Conservation (phyloP, 495 filamentous ascomycete species). For the Massariosphaeria phaeospora region DNA sequence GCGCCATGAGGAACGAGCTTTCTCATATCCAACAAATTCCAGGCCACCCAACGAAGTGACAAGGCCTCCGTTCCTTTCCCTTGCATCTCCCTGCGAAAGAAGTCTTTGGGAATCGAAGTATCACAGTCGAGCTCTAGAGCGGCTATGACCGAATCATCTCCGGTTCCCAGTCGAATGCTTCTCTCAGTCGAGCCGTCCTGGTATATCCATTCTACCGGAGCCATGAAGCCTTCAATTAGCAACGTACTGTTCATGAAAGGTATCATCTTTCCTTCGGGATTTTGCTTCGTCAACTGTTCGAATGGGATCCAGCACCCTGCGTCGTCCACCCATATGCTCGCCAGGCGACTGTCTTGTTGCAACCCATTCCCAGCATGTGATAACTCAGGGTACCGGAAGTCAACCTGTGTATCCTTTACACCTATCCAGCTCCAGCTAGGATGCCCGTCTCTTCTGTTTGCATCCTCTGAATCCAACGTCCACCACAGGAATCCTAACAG, state of each 20-base stretch:
- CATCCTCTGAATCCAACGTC: background rate
- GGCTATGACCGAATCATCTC: too few relatives aligned
- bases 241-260: background rate
- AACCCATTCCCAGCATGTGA: background rate
- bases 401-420: background rate
- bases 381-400: background rate
- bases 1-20: too few relatives aligned
- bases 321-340: background rate
- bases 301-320: background rate
- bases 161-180: too few relatives aligned
- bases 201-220: background rate
- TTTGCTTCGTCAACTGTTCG: background rate
- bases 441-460: background rate
- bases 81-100: too few relatives aligned
- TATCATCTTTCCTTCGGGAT: background rate
- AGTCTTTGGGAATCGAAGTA: too few relatives aligned
- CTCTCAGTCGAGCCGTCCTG: background rate
- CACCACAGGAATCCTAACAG: background rate
- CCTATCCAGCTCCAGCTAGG: background rate
- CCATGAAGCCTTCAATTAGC: background rate
- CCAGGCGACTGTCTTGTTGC: background rate
- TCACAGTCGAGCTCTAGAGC: too few relatives aligned
- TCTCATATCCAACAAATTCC: too few relatives aligned
- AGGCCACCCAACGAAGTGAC: too few relatives aligned
- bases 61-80: too few relatives aligned